These are phyloP conservation scores for Cordyceps fumosorosea DNA, from an alignment of 2,329 filamentous ascomycete species.

Conservation along the genomic window DNA sequence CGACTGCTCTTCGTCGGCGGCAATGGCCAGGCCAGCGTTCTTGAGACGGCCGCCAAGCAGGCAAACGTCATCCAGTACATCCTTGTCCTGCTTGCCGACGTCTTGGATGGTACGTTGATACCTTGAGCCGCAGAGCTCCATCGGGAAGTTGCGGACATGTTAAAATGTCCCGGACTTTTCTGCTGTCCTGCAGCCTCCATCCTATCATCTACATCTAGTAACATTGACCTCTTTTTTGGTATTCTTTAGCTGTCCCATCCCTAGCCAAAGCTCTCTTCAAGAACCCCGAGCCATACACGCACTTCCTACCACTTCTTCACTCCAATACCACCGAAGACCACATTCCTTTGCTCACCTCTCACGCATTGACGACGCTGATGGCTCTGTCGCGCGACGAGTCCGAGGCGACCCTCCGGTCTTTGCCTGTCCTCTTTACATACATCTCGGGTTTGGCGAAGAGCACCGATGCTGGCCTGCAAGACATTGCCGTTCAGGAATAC, in stretches of 20 bases:
- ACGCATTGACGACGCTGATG: slow-evolving; percentile 76
- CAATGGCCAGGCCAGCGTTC: slow-evolving; percentile 61
- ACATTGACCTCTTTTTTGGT: slow-evolving; percentile 13
- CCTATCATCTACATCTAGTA: slow-evolving; percentile 12
- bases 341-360: slow-evolving; percentile 83
- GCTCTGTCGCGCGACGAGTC: slow-evolving; percentile 58
- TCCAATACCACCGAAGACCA: slow-evolving; percentile 68
- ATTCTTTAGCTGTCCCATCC: slow-evolving; percentile 63
- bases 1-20: slow-evolving; percentile 72
- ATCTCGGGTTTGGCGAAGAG: slow-evolving; percentile 77
- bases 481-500: slow-evolving; percentile 90
- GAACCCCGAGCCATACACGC: slow-evolving; percentile 70
- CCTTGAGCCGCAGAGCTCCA: neutral
- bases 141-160: slow-evolving; percentile 8
- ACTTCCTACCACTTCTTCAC: slow-evolving; percentile 80
- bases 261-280: slow-evolving; percentile 71
- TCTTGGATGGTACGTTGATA: slow-evolving; percentile 66
- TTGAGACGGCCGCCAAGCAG: slow-evolving; percentile 79
- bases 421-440: slow-evolving; percentile 80
- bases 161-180: neutral
- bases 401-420: slow-evolving; percentile 63
- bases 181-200: slow-evolving; percentile 3
- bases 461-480: slow-evolving; percentile 82
- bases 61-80: slow-evolving; percentile 93
- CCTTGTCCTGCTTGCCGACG: slow-evolving; percentile 78